Evolutionary conservation across 352 stramenopile genomes (phyloP).

Genomic region (Pythium vanterpoolii): DNA sequence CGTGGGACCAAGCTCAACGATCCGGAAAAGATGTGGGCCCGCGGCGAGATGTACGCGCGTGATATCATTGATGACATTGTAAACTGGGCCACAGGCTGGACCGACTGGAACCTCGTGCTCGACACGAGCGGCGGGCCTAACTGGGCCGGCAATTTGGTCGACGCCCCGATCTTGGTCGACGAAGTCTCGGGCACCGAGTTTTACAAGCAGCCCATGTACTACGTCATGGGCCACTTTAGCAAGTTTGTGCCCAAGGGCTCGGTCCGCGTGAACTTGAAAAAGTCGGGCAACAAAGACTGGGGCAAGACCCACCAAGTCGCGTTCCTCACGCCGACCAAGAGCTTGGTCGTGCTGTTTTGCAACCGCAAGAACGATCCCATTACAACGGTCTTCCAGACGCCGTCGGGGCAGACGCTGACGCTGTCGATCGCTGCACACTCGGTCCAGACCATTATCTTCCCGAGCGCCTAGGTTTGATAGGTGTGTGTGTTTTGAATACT

Average conservation of each 20-base stretch:
- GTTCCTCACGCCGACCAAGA: constrained; percentile 11
- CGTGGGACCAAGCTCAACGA: constrained; percentile 48
- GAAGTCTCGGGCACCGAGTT: constrained; percentile 55
- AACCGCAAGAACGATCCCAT: neutral
- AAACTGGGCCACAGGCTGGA: constrained; percentile 78
- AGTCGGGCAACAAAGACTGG: constrained; percentile 1
- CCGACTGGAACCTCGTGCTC: constrained; percentile 87
- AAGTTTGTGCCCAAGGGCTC: constrained; percentile 51
- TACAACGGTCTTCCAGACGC: constrained; percentile 15
- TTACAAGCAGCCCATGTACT: constrained; percentile 85
- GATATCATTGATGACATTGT: constrained; percentile 87
- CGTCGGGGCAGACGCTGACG: constrained; percentile 9
- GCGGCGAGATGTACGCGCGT: constrained; percentile 76
- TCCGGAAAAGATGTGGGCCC: constrained; percentile 47
- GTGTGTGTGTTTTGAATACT: neutral
- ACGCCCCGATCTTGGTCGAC: constrained; percentile 71
- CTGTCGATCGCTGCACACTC: constrained; percentile 16
- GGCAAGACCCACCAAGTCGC: constrained; percentile 9
- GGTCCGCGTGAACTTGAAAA: neutral
- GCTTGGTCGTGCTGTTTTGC: constrained; percentile 3
- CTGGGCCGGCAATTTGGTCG: constrained; percentile 66
- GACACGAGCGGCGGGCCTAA: constrained; percentile 69
- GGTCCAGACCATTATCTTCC: constrained; percentile 27
- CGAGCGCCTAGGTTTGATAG: neutral
- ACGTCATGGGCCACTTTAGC: constrained; percentile 72